A percentile compares a stretch with the other conserved stretches of the same genome.
phyloP scores from a whole-genome alignment of 2,329 filamentous ascomycete genomes.

The Phialemoniopsis sp. region DNA sequence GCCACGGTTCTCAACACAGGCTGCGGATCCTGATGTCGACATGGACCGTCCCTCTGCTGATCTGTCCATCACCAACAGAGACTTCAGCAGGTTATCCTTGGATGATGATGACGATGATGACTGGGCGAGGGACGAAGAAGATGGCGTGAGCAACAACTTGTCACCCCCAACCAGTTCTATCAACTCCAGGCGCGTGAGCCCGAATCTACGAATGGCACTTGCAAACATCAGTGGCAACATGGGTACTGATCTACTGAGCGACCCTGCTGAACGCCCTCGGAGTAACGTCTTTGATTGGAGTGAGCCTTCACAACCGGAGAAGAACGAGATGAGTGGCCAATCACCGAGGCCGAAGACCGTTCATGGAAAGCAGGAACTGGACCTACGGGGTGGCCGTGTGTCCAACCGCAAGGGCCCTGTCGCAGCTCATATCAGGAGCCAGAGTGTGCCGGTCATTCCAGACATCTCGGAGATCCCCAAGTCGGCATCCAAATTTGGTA shows the following conservation, averaged over 20 bases:
- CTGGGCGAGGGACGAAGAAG: conserved; percentile 55
- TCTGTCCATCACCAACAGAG: conserved; percentile 27
- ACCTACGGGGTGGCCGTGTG: conserved; percentile 65
- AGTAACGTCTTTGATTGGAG: conserved; percentile 79
- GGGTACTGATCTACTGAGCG: conserved; percentile 26
- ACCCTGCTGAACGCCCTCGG: conserved; percentile 44
- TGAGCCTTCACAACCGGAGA: conserved; percentile 60
- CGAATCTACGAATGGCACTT: conserved; percentile 50
- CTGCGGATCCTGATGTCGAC: conserved; percentile 9
- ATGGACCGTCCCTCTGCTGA: conserved; percentile 19
- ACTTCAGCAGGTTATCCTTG: conserved; percentile 48
- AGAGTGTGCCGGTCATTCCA: conserved; percentile 72
- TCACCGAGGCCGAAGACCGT: conserved; percentile 69
- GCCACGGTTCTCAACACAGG: background rate
- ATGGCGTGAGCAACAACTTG: conserved; percentile 48
- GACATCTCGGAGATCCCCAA: conserved; percentile 55
- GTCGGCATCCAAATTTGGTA: conserved; percentile 68
- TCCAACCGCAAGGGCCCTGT: conserved; percentile 64
- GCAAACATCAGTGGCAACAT: conserved; percentile 46
- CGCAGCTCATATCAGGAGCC: conserved; percentile 70
- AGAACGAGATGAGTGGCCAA: conserved; percentile 51
- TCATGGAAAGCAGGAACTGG: conserved; percentile 70
- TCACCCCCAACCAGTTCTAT: conserved; percentile 54
- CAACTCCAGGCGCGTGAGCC: conserved; percentile 48
- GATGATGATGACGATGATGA: conserved; percentile 62